A percentile compares a stretch with the other conserved stretches of the same genome.
Evolutionary conservation across 495 filamentous ascomycete species (phyloP).

Genomic region (Cenococcum geophilum): DNA sequence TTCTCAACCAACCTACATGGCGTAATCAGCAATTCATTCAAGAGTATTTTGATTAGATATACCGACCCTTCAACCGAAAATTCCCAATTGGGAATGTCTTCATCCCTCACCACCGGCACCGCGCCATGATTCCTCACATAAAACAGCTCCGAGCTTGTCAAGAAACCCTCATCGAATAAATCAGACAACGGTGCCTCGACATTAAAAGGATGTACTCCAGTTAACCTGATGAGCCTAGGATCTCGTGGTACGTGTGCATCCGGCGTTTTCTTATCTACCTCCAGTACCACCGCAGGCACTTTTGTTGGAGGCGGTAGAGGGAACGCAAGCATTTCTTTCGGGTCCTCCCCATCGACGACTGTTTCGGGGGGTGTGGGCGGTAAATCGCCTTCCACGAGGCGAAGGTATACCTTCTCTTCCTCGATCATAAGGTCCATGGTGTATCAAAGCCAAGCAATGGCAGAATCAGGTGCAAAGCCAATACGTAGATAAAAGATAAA

Average conservation of each 20-base stretch:
- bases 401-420: constrained; percentile 4
- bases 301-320: constrained; percentile 68
- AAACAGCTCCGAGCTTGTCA: constrained; percentile 87
- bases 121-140: constrained; percentile 95
- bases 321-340: constrained; percentile 31
- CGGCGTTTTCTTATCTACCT: constrained; percentile 73
- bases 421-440: constrained; percentile 16
- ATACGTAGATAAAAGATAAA: not conserved
- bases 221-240: constrained; percentile 78
- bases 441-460: constrained; percentile 3
- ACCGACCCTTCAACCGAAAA: constrained; percentile 74
- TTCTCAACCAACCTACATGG: constrained; percentile 59
- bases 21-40: constrained; percentile 21
- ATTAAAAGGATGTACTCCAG: constrained; percentile 91
- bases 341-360: constrained; percentile 22
- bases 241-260: constrained; percentile 84
- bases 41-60: not conserved
- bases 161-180: constrained; percentile 78
- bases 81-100: constrained; percentile 72
- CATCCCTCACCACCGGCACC: constrained; percentile 70
- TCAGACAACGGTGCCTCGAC: constrained; percentile 79
- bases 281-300: constrained; percentile 57
- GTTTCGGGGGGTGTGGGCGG: constrained; percentile 31
- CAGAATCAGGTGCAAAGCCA: not conserved
- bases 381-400: constrained; percentile 5